Evolutionary conservation across 306 rosid species (phyloP).

Genomic region (Arachis hypogaea): DNA sequence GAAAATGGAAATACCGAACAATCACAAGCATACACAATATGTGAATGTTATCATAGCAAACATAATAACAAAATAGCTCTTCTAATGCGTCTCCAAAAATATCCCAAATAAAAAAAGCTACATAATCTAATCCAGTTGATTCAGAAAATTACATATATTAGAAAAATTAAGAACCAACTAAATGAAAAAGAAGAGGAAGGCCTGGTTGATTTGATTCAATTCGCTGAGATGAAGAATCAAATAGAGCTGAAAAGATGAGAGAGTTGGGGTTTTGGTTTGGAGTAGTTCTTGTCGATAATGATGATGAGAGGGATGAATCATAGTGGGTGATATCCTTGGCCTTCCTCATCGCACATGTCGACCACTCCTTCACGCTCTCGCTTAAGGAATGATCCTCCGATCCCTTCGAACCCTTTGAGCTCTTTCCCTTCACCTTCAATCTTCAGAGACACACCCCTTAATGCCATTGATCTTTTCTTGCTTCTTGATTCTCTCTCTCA

Average conservation of each 20-base stretch:
- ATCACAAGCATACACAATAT: not conserved
- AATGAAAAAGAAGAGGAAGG: no score
- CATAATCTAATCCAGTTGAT: not conserved
- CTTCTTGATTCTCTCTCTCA: no score
- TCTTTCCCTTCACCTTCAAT: slow-evolving; percentile 59
- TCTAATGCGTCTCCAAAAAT: slow-evolving; percentile 10
- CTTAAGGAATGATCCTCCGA: slow-evolving; percentile 48
- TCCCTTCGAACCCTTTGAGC: slow-evolving; percentile 59
- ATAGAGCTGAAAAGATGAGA: slow-evolving; percentile 95
- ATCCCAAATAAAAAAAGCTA: slow-evolving; percentile 18
- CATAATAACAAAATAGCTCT: not conserved
- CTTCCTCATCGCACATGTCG: slow-evolving; percentile 72
- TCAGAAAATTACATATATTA: no score
- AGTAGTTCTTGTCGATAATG: slow-evolving; percentile 91
- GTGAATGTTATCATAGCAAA: not conserved
- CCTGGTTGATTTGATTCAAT: no score
- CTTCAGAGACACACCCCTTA: slow-evolving; percentile 72
- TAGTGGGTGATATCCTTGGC: slow-evolving; percentile 87
- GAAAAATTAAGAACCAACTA: no score
- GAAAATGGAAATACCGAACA: not conserved
- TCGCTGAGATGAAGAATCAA: slow-evolving; percentile 6
- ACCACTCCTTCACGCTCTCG: slow-evolving; percentile 48
- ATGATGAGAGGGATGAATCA: slow-evolving; percentile 95
- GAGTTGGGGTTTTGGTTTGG: slow-evolving; percentile 85
- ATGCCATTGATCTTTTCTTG: slow-evolving; percentile 41